These are phyloP conservation scores for Botryococcus braunii DNA, from an alignment of 163 green algal genomes.

Conservation along the genomic window DNA sequence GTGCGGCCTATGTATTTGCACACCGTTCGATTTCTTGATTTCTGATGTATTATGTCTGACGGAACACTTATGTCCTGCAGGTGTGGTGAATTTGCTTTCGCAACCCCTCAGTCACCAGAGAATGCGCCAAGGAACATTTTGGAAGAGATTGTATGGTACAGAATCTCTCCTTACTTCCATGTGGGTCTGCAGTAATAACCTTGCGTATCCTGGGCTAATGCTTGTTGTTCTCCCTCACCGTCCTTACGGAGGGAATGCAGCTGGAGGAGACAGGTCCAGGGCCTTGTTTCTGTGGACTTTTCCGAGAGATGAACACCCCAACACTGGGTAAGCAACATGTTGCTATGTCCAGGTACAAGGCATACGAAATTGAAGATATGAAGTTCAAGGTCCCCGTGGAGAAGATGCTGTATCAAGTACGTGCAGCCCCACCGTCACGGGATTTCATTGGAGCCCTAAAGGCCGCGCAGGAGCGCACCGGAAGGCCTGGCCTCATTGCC, in stretches of 20 bases:
- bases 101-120: conserved; percentile 44
- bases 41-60: not conserved
- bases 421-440: conserved; percentile 36
- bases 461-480: conserved; percentile 43
- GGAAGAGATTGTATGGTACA: conserved; percentile 98
- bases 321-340: not conserved
- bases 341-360: conserved; percentile 62
- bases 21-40: not conserved
- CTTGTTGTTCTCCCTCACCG: not conserved
- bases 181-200: not conserved
- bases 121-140: conserved; percentile 93
- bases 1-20: not conserved
- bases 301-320: not conserved
- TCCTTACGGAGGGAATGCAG: not conserved
- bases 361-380: conserved; percentile 67
- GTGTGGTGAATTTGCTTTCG: conserved; percentile 66
- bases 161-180: no score
- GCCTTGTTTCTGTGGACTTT: not conserved
- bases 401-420: conserved; percentile 39
- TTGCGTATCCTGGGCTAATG: not conserved
- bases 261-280: not conserved
- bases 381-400: conserved; percentile 52
- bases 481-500: conserved; percentile 85
- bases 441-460: conserved; percentile 88
- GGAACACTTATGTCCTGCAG: conserved; percentile 19